phyloP scores from a whole-genome alignment of 2,329 filamentous ascomycete species.

The Scleromitrula shiraiana region DNA sequence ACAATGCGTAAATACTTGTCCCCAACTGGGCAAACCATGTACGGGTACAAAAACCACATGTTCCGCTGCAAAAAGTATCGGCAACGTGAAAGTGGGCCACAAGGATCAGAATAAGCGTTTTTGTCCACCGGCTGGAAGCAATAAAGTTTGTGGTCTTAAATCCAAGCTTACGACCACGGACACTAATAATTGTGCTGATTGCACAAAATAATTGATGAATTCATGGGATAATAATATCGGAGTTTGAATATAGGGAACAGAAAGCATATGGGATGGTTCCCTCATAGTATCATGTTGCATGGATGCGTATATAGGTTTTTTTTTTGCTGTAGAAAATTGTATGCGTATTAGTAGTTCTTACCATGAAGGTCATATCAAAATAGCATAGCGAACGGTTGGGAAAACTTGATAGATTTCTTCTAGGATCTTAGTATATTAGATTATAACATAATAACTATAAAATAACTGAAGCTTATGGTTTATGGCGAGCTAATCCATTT shows the following conservation, averaged over 20 bases:
- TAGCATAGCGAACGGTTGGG: too few species aligned
- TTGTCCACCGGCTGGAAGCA: conserved; percentile 4
- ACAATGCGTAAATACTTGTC: conserved; percentile 3
- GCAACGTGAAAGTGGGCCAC: too few species aligned
- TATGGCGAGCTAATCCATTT: too few species aligned
- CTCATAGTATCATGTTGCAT: too few species aligned
- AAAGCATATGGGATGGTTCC: background rate
- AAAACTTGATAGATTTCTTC: too few species aligned
- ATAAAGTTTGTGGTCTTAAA: background rate
- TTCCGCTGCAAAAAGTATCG: too few species aligned
- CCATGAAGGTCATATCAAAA: too few species aligned
- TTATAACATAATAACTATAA: too few species aligned
- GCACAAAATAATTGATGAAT: background rate
- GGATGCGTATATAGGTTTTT: background rate
- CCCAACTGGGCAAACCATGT: background rate
- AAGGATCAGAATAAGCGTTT: background rate
- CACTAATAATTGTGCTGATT: conserved; percentile 2
- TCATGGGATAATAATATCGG: too few species aligned
- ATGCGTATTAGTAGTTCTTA: background rate
- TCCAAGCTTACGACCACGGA: background rate
- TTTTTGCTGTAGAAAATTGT: background rate
- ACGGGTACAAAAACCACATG: background rate
- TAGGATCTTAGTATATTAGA: too few species aligned
- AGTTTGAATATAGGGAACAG: background rate
- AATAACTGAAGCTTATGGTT: too few species aligned